These are phyloP conservation scores for Candida mattraensis DNA, from an alignment of 805 yeast genomes.

Conservation along the genomic window DNA sequence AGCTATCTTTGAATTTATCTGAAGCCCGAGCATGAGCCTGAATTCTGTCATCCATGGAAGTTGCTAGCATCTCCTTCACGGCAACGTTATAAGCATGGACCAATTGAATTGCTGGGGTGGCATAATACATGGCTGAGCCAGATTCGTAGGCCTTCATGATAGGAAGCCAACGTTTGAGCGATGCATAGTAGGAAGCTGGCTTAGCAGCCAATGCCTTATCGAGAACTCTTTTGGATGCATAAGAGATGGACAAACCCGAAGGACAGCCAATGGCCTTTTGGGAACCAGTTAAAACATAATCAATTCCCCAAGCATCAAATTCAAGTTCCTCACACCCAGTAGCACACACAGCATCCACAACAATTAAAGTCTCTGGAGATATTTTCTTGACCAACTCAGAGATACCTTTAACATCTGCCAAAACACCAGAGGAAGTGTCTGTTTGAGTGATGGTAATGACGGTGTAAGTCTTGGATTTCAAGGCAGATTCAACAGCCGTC, in stretches of 20 bases:
- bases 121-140: constrained; percentile 80
- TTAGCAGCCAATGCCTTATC: constrained; percentile 51
- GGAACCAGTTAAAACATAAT: constrained; percentile 85
- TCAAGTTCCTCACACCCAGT: constrained; percentile 84
- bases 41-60: constrained; percentile 58
- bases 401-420: constrained; percentile 65
- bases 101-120: constrained; percentile 94
- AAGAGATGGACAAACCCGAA: constrained; percentile 80
- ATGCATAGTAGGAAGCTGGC: constrained; percentile 61
- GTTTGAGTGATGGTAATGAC: constrained; percentile 89
- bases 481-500: constrained; percentile 44
- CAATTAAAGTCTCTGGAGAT: constrained; percentile 77
- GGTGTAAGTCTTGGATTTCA: constrained; percentile 40
- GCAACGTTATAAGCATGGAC: constrained; percentile 79
- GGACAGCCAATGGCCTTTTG: constrained; percentile 97
- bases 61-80: constrained; percentile 60
- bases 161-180: constrained; percentile 83
- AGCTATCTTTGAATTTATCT: constrained; percentile 57
- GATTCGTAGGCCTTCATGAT: constrained; percentile 83
- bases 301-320: constrained; percentile 88
- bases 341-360: constrained; percentile 95
- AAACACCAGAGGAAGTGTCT: constrained; percentile 95
- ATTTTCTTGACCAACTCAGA: constrained; percentile 57
- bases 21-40: constrained; percentile 63
- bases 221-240: constrained; percentile 75